Conservation (phyloP, 768 basidiomycete species). For the Tulasnella sp. region DNA sequence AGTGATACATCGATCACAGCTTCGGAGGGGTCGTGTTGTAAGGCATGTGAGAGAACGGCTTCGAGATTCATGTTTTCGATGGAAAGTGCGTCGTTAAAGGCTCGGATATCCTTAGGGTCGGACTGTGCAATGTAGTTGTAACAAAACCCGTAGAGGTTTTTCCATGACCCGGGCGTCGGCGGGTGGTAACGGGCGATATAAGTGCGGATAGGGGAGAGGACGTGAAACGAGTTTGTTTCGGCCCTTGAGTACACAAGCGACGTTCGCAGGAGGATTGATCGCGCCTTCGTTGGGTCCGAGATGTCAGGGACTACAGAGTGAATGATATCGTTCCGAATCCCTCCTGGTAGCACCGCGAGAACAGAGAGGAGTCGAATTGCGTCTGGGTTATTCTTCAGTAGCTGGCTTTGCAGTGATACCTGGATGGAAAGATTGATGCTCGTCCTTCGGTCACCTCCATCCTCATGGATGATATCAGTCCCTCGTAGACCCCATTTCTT, state of each 20-base stretch:
- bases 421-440: slow-evolving; percentile 22
- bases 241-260: no score
- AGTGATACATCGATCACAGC: no score
- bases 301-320: neutral
- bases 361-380: slow-evolving; percentile 22
- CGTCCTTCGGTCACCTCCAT: slow-evolving; percentile 10
- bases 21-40: no score
- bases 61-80: neutral
- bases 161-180: neutral
- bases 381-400: slow-evolving; percentile 20
- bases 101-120: no score
- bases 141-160: neutral
- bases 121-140: no score
- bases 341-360: slow-evolving; percentile 25
- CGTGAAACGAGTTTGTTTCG: neutral
- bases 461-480: slow-evolving; percentile 5
- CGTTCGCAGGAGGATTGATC: no score
- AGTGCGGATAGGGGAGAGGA: neutral
- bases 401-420: slow-evolving; percentile 22
- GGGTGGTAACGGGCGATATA: neutral
- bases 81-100: neutral
- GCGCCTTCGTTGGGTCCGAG: neutral
- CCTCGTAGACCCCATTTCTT: slow-evolving; percentile 5
- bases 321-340: slow-evolving; percentile 12
- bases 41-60: neutral